Conservation (phyloP, 2,329 filamentous ascomycete genomes). For the Colletotrichum viniferum region DNA sequence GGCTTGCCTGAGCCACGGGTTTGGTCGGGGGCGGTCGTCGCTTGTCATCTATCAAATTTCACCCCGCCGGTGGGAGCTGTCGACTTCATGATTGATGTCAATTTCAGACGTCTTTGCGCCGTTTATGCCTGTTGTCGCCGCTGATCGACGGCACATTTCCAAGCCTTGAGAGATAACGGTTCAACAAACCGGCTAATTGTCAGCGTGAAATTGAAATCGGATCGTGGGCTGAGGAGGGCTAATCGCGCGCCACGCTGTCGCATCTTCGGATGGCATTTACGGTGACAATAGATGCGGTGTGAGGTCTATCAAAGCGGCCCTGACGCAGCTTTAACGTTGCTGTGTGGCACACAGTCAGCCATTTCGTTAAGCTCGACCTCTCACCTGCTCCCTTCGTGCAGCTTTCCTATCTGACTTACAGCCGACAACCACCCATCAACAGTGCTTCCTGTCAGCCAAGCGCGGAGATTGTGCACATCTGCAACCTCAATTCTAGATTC, state of each 20-base stretch:
- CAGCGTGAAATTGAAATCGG: not conserved
- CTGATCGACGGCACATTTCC: not conserved
- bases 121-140: not conserved
- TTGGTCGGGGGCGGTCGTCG: not conserved
- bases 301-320: not conserved
- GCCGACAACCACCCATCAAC: not conserved
- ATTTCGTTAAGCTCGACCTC: not conserved
- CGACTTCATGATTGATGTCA: not conserved
- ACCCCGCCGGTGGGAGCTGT: not conserved
- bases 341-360: not conserved
- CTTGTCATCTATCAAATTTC: conserved; percentile 8
- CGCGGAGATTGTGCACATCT: not conserved
- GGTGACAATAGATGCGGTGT: not conserved
- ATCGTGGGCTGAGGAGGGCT: not conserved
- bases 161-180: not conserved
- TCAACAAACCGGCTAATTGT: not conserved
- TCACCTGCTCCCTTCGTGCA: not conserved
- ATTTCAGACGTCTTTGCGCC: not conserved
- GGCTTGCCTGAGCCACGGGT: conserved; percentile 3
- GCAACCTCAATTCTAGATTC: conserved; percentile 4
- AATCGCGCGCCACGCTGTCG: not conserved
- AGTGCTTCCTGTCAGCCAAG: conserved; percentile 13
- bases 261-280: not conserved
- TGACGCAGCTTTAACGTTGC: not conserved
- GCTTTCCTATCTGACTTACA: conserved; percentile 11